Evolutionary conservation across 2,329 filamentous ascomycete species (phyloP), one percentile per base, ranked within the genome.

Genomic region (Fusarium poae): DNA sequence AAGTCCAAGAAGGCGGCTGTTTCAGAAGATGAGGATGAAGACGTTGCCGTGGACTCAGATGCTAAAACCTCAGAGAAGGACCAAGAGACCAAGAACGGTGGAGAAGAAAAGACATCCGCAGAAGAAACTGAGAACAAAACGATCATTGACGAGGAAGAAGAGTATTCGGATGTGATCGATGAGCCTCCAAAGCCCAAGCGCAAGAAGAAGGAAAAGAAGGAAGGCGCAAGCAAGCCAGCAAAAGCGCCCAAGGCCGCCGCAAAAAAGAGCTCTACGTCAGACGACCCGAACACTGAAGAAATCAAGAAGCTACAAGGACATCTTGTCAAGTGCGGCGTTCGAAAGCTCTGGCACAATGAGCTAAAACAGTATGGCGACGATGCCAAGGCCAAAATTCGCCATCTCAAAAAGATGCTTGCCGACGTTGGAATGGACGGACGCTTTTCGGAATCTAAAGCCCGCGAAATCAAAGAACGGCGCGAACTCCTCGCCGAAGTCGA

Each of bases 321-420:
- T 79, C 86, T 99, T 9, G 81, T 91, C 45, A 97, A 97, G 79
- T 99, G 95, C 75, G 95, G 95, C 30, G 88, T 97, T 57, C 91
- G 93, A 54, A 98, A 97, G 77, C 87, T 97, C 65, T 99, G 96
- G 95, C 88, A 87, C 50, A 89, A 91, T 67, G 93, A 97, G 79
- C 85, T 99, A 29, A 92, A 92, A 77, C 83, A 89, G 56, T 94
- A 88, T 73, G 86, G 85, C 2, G 87, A 90, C 57, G 92, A 94
- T 25, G 77, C 86, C 6, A 91, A 89, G 64, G 92, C 88, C 50
- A 97, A 97, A 83, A 92, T 97, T 65, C 85, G 85, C 53, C 93
- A 97, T 76, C 84, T 99, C 10, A 92, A 89, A 76, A 82, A 82
- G 13, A 91, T 97, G 90, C 85, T 99, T 27, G 85, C 85, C 34